Base-by-base conservation (phyloP, 306 rosid species). In the Potentilla sterilis region DNA sequence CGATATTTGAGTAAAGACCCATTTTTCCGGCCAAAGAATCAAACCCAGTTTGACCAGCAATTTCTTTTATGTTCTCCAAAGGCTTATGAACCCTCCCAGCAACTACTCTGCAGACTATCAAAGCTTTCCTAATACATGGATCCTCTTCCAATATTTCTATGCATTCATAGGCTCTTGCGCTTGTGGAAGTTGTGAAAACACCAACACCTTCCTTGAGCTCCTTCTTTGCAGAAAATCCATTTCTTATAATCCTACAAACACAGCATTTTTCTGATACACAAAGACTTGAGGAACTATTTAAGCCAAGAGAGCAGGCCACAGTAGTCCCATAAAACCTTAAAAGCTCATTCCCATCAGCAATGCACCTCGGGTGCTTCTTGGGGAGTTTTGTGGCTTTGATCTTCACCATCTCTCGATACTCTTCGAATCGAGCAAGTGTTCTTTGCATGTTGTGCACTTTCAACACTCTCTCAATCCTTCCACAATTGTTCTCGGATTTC, bases 381-480 rank as follows among this genome's bases (percentile, higher is more conserved):
- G 84, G 86, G 73, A 95, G 99, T 54, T 92, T 95, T 81, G 92
- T 92, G 42, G 99, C 97, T 74, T 92, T 92, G 74, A 84, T 83
- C 69, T 95, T 95, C 75, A 95, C 99, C 79, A 79, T 85, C 32
- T 95, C 99, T 42, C 99, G 81, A 79, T 95, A 86, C 49, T 92
- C 99, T 82, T 95, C 99, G 15, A 95, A 95, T 72, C 91, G 61
- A 35, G 97, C 93, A n/a, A 92, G 81, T 24, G 97, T 92, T 67
- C 79, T 92, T 62, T 95, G 99, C 99, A 92, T 95, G 85, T 95
- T 95, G 81, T 95, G 99, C 3, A 95, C 99, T 76, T 95, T 95
- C 66, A 92, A 75, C 32, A 92, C 97, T 79, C 97, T 85, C 75
- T 93, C 97, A 63, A 92, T 92, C 73, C 94, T 48, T 4, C 93